Evolutionary conservation across 2,329 filamentous ascomycete genomes (phyloP), one percentile per base, ranked within the genome.

Genomic region (Macrophomina pseudophaseolina): DNA sequence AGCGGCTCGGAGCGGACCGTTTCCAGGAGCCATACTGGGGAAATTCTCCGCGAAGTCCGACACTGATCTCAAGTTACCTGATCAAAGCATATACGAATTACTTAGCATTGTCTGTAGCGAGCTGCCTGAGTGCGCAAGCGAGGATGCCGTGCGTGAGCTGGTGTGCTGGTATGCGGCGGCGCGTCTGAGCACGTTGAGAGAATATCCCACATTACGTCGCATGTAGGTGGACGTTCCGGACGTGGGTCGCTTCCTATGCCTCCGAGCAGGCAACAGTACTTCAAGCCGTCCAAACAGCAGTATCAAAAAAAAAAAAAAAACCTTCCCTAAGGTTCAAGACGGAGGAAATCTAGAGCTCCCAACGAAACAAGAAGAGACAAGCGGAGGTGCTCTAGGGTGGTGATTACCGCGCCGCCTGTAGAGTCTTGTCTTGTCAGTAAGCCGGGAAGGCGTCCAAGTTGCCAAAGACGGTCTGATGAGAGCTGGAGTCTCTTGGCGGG

Each of bases 111-210:
- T 70, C 7, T 71, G 68, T 60, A 67, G 66, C 7, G 69, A 71
- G 49, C 68, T 71, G 38, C 68, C 69, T 16, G 68, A 70, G n/a
- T 12, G 44, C 4, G 9, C 16, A 2, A 12, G 3, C 9, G 70
- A 66, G 40, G 68, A 72, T 49, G 68, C 68, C 16, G 67, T 72
- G 64, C 67, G 70, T 30, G 51, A 63, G 12, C 66, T 69, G 1
- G 70, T 72, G 46, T 70, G 70, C 40, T 71, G 68, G 71, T 71
- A 70, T 56, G 68, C 62, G 32, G 66, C 64, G n/a, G 49, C n/a
- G 14, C 69, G 67, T 53, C 65, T 72, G 18, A 54, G 30, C 5
- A 65, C 48, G 1, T 56, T 72, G 12, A 68, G 70, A 40, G 66
- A 66, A 16, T 68, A 54, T 28, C 44, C 32, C 9, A 46, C 60